Base-by-base conservation (phyloP, 2,329 filamentous ascomycete genomes). In the Aspergillus floridensis region DNA sequence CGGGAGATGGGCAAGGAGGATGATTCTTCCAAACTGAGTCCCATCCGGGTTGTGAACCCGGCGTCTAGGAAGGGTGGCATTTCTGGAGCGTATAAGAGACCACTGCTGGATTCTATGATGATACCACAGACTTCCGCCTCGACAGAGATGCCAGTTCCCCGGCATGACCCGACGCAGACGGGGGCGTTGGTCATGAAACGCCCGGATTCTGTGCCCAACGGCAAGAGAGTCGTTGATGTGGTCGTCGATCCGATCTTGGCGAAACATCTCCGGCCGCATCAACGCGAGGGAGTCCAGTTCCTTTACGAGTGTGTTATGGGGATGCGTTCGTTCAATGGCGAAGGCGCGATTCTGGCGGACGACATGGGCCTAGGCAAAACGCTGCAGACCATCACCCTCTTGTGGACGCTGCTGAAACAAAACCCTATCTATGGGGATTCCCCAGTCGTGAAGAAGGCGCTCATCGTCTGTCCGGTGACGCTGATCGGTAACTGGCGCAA, bases 301-400 rank as follows among this genome's bases (percentile, higher is more conserved):
- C 72, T 91, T 48, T 91, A 91, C 67, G 88, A 91, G 73, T 90
- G 88, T 69, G 86, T 91, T 0, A 91, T 91, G 88, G 88, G 88
- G 5, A 83, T 90, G 81, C 81, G 86, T 47, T 77, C 81, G 47
- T 86, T 83, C 62, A 84, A 84, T 66, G 88, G 88, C 1, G 83
- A 88, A 72, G 88, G 88, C 24, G 88, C 87, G 3, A 86, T 91
- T 59, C 77, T 91, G 52, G 88, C 88, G 1, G 88, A 91, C 69
- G 88, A 91, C 66, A 91, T 91, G 88, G 88, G 88, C 0, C 73
- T 91, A 2, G 88, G 88, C 21, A 91, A 91, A 74, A 90, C 88
- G 0, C 70, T 91, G 35, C 88, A 91, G 67, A 90, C 88, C 0
- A 91, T 91, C 67, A 79, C 88, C 3, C 74, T 91, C 49, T 70